Evolutionary conservation across 208 protist species (phyloP).

Genomic region (Acanthamoeba castellanii): DNA sequence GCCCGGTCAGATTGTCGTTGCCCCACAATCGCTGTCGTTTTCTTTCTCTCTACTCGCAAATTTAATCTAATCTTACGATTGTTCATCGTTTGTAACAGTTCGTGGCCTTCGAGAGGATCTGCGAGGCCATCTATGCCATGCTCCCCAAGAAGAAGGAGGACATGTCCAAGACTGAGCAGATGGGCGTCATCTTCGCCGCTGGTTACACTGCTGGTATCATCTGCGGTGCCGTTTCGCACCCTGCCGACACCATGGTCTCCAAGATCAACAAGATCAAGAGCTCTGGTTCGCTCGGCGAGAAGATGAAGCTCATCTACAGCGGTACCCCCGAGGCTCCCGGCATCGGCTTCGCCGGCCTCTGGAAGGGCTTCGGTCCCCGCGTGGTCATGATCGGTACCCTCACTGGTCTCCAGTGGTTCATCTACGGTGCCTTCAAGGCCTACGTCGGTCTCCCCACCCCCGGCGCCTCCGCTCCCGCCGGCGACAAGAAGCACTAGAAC

Average conservation of each 20-base stretch:
- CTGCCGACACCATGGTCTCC: slow-evolving; percentile 96
- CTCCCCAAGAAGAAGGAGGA: slow-evolving; percentile 90
- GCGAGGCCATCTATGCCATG: slow-evolving; percentile 4
- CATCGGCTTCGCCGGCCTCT: slow-evolving; percentile 78
- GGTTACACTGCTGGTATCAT: slow-evolving; percentile 96
- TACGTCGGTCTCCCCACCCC: background rate
- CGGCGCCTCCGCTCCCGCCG: background rate
- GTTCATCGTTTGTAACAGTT: background rate
- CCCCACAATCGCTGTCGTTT: slow-evolving; percentile 91
- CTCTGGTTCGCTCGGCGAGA: slow-evolving; percentile 81
- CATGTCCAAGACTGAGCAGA: slow-evolving; percentile 93
- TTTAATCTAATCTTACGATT: slow-evolving; percentile 90
- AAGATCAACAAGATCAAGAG: slow-evolving; percentile 93
- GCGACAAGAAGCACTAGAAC: background rate
- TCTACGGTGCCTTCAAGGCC: slow-evolving; percentile 93
- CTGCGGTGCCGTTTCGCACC: slow-evolving; percentile 97
- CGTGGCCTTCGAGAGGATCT: slow-evolving; percentile 62
- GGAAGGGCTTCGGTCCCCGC: slow-evolving; percentile 92
- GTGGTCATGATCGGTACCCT: slow-evolving; percentile 98
- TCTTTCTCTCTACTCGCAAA: slow-evolving; percentile 93
- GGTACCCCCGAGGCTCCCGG: slow-evolving; percentile 39
- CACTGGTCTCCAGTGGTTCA: slow-evolving; percentile 97
- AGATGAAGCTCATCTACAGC: slow-evolving; percentile 85
- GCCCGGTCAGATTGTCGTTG: too few relatives aligned
- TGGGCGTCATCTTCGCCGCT: slow-evolving; percentile 93